A percentile compares a stretch with the other conserved stretches of the same genome.
Evolutionary conservation across 352 stramenopile genomes (phyloP).

Genomic region (Pythium phragmiticola): DNA sequence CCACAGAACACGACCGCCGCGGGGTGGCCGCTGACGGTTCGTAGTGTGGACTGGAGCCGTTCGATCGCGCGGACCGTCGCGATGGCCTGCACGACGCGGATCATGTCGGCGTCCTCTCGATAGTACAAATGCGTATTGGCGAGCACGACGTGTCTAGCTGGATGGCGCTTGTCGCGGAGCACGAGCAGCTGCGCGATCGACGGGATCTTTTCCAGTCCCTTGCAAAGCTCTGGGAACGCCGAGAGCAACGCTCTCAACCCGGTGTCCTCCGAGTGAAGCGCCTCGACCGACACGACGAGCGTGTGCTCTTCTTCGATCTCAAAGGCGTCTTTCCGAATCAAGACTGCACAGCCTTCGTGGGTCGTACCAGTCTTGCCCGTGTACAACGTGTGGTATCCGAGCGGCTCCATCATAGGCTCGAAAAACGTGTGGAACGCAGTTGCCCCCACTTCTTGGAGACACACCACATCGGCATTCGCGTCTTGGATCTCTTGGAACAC

Average conservation of each 20-base stretch:
- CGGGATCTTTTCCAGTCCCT: conserved; percentile 49
- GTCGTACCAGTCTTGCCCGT: conserved; percentile 66
- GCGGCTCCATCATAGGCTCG: conserved; percentile 43
- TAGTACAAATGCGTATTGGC: conserved; percentile 80
- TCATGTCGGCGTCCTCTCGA: conserved; percentile 64
- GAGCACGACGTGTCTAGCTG: conserved; percentile 37
- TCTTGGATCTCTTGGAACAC: conserved; percentile 74
- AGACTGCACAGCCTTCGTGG: conserved; percentile 65
- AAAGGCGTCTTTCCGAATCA: conserved; percentile 42
- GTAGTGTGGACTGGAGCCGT: conserved; percentile 17
- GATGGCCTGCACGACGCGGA: conserved; percentile 58
- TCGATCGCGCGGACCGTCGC: conserved; percentile 44
- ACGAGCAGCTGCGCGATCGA: conserved; percentile 65
- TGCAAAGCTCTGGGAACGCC: conserved; percentile 56
- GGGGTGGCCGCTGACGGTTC: neutral
- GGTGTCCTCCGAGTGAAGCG: conserved; percentile 39
- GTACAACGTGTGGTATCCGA: conserved; percentile 58
- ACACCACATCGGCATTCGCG: conserved; percentile 58
- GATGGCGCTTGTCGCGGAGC: conserved; percentile 34
- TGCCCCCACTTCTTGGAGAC: conserved; percentile 74
- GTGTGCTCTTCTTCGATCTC: conserved; percentile 46
- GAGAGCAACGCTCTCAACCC: conserved; percentile 36
- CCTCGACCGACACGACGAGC: conserved; percentile 38
- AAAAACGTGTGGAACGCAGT: conserved; percentile 57
- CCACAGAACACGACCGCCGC: conserved; percentile 56